Conservation (phyloP, 1,139 yeast species). For the Torulaspora pretoriensis region DNA sequence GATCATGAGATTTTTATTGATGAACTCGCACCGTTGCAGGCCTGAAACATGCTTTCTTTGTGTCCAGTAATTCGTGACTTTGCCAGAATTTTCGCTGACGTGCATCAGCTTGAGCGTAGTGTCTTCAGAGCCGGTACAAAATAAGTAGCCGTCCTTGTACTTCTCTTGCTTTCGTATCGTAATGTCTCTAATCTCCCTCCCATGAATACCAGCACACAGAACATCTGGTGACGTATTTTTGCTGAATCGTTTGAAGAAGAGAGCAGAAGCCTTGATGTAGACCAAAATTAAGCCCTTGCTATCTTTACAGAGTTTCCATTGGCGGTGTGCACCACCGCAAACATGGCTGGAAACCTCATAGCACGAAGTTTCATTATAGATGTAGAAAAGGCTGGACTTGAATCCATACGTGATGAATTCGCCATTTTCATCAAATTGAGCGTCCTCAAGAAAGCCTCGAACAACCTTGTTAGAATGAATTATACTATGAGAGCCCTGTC, state of each 20-base stretch:
- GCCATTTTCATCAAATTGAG: slow-evolving; percentile 41
- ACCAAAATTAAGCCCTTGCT: slow-evolving; percentile 37
- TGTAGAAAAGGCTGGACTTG: slow-evolving; percentile 68
- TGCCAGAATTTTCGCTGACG: slow-evolving; percentile 41
- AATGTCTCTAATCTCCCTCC: slow-evolving; percentile 78
- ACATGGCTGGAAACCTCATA: slow-evolving; percentile 61
- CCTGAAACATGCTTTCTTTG: slow-evolving; percentile 85
- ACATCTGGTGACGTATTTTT: slow-evolving; percentile 31
- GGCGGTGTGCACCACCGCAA: slow-evolving; percentile 93
- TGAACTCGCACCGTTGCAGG: slow-evolving; percentile 66
- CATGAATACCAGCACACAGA: slow-evolving; percentile 68
- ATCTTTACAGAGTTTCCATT: slow-evolving; percentile 50
- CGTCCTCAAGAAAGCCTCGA: slow-evolving; percentile 79
- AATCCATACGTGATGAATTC: slow-evolving; percentile 73
- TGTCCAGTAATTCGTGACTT: slow-evolving; percentile 50
- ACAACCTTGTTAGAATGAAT: slow-evolving; percentile 61
- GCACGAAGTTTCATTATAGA: slow-evolving; percentile 80
- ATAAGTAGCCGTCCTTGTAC: slow-evolving; percentile 35
- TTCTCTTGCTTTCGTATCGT: slow-evolving; percentile 41
- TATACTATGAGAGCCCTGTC: slow-evolving; percentile 27
- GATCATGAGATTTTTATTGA: slow-evolving; percentile 50
- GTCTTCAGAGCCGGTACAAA: slow-evolving; percentile 86
- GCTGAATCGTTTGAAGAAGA: slow-evolving; percentile 37
- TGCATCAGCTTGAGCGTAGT: slow-evolving; percentile 62
- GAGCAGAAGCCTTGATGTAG: slow-evolving; percentile 55